phyloP scores from a whole-genome alignment of 2,329 filamentous ascomycete genomes.

The Colletotrichum agaves region DNA sequence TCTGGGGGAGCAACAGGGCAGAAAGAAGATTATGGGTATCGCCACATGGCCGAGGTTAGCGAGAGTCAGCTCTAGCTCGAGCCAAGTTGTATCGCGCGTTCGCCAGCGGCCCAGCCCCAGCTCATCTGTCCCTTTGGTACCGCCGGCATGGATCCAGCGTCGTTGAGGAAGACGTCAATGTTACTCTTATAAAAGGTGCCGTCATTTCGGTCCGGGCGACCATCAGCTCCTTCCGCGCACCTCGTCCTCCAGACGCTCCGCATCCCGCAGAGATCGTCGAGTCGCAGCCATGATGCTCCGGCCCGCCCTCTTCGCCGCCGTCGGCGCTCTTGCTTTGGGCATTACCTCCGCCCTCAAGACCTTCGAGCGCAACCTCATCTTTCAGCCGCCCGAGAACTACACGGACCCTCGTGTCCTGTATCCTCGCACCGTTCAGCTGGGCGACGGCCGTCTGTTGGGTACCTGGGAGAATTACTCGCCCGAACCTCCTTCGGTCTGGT shows the following conservation, averaged over 20 bases:
- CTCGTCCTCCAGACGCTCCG: constrained; percentile 8
- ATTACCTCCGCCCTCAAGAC: constrained; percentile 37
- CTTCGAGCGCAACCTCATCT: constrained; percentile 49
- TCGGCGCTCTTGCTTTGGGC: constrained; percentile 23
- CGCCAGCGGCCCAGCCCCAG: neutral
- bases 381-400: constrained; percentile 55
- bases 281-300: constrained; percentile 30
- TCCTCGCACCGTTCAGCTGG: constrained; percentile 55
- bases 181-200: constrained; percentile 14
- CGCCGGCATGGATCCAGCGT: constrained; percentile 3
- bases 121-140: neutral
- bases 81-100: constrained; percentile 24
- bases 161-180: neutral
- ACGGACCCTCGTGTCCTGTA: constrained; percentile 57
- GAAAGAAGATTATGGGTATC: constrained; percentile 1
- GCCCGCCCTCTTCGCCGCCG: constrained; percentile 31
- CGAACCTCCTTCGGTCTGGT: constrained; percentile 64
- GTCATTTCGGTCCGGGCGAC: neutral
- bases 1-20: neutral
- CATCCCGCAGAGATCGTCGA: constrained; percentile 17
- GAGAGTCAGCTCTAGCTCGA: constrained; percentile 24
- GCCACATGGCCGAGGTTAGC: constrained; percentile 31
- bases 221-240: neutral
- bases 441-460: constrained; percentile 58
- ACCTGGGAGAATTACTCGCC: constrained; percentile 68